Evolutionary conservation across 176 grass and related monocot genomes (phyloP), one percentile per base, ranked within the genome.

Genomic region (Carex littledalei): DNA sequence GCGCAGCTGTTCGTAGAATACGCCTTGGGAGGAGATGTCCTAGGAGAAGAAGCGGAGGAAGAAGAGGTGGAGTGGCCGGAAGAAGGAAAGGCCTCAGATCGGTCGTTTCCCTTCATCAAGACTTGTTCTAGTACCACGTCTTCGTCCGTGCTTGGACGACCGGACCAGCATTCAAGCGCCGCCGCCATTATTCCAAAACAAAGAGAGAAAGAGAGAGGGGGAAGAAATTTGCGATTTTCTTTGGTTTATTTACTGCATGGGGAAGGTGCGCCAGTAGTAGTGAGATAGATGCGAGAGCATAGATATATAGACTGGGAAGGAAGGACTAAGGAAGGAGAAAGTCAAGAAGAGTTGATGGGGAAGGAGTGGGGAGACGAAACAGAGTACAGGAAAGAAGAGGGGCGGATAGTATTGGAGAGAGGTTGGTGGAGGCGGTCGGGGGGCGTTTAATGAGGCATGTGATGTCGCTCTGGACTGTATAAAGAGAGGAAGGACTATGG

Each of bases 91-190:
- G 86, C 90, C 56, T 99, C 93, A 1, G 97, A 99, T 63, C 97
- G 93, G 58, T 88, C 73, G 56, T 94, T 88, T 21, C 87, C 86
- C 84, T 92, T 95, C 97, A 99, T 99, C 67, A 99, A 92, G 29
- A 99, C 97, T 64, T 99, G 97, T 90, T 99, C 97, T 84, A 83
- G 47, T 8, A 94, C 93, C 91, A 96, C 87, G 71, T 99, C 97
- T 89, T 99, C 97, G 84, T 99, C 97, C 13, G 97, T 99, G 81
- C 97, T 99, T 14, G 97, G 97, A 18, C 97, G 85, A 15, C 97
- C 97, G 29, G 97, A 96, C 97, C 97, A 96, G 92, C 97, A 99
- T 89, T 99, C 97, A 24, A 99, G 81, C 84, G 97, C 93, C 72
- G 97, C 93, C 45, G 93, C 97, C 97, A 99, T 98, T 49, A 31